A percentile compares a stretch with the other conserved stretches of the same genome.
Conservation (phyloP, 805 yeast genomes). For the Limtongia smithiae region DNA sequence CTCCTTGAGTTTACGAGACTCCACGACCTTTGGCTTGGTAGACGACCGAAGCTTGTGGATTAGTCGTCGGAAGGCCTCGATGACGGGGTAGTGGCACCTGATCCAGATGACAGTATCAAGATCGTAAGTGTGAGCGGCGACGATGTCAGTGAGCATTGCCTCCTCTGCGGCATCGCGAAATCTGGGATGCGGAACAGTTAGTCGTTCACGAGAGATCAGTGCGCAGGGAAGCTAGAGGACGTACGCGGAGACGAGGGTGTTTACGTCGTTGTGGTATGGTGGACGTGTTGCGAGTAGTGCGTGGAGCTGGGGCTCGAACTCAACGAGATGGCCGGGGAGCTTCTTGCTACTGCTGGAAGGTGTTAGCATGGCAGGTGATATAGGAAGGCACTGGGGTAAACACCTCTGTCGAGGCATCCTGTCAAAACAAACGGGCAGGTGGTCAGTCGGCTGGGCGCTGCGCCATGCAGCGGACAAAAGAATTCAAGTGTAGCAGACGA, state of each 20-base stretch:
- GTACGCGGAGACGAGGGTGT: conserved; percentile 10
- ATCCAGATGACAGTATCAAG: conserved; percentile 21
- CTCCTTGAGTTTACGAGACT: conserved; percentile 23
- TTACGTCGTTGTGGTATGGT: conserved; percentile 22
- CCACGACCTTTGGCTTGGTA: conserved; percentile 12
- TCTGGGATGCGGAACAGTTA: conserved; percentile 1
- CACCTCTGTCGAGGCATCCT: too few relatives aligned
- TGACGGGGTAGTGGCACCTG: conserved; percentile 14
- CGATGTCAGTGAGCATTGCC: conserved; percentile 9
- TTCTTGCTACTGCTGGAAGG: too few relatives aligned
- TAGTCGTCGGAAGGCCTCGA: conserved; percentile 15
- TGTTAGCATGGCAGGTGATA: too few relatives aligned
- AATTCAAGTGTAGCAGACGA: too few relatives aligned
- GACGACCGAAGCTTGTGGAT: conserved; percentile 18
- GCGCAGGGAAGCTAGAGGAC: neutral
- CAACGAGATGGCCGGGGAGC: neutral
- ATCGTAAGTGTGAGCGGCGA: conserved; percentile 9
- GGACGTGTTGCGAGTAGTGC: conserved; percentile 8
- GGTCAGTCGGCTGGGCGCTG: too few relatives aligned
- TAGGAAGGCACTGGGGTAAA: too few relatives aligned
- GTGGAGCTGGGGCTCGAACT: conserved; percentile 1
- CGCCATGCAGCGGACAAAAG: too few relatives aligned
- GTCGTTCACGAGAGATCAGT: neutral
- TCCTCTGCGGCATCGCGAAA: conserved; percentile 9
- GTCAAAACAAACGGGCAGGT: too few relatives aligned